These are phyloP conservation scores for Aspergillus neotritici DNA, from an alignment of 2,329 filamentous ascomycete species.

Conservation along the genomic window DNA sequence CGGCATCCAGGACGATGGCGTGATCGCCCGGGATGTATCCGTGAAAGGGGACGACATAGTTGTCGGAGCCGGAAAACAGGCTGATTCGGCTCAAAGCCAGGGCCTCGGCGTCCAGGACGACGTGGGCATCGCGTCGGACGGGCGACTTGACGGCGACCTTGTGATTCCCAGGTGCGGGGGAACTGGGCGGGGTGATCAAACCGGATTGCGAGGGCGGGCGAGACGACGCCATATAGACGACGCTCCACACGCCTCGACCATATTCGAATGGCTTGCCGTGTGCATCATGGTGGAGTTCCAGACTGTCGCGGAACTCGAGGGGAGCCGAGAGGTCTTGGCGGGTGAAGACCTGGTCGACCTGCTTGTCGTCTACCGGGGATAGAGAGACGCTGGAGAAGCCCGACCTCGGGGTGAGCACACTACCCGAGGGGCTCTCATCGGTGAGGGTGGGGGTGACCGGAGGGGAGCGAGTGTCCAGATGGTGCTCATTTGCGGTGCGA, in stretches of 20 bases:
- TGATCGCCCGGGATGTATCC: constrained; percentile 36
- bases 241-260: constrained; percentile 45
- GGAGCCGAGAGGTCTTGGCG: constrained; percentile 9
- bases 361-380: constrained; percentile 5
- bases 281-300: constrained; percentile 27
- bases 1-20: constrained; percentile 42
- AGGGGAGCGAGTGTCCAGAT: constrained; percentile 17
- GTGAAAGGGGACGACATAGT: constrained; percentile 41
- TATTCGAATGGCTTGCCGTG: constrained; percentile 33
- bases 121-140: constrained; percentile 34
- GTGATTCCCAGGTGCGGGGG: constrained; percentile 26
- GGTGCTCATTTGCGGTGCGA: constrained; percentile 16
- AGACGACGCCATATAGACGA: constrained; percentile 40
- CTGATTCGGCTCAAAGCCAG: constrained; percentile 37
- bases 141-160: constrained; percentile 44
- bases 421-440: constrained; percentile 9
- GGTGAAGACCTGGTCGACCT: not conserved
- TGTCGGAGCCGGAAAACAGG: constrained; percentile 25
- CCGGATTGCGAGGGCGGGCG: constrained; percentile 9
- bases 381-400: constrained; percentile 4
- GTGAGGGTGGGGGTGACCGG: constrained; percentile 31
- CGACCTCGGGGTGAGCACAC: constrained; percentile 4
- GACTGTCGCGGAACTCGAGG: constrained; percentile 28
- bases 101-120: constrained; percentile 41
- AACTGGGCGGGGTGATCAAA: constrained; percentile 30